Percentiles rank a stretch among this genome's conserved stretches.
phyloP scores from a whole-genome alignment of 1,284 basidiomycete species.

The Kalmanozyma brasiliensis region DNA sequence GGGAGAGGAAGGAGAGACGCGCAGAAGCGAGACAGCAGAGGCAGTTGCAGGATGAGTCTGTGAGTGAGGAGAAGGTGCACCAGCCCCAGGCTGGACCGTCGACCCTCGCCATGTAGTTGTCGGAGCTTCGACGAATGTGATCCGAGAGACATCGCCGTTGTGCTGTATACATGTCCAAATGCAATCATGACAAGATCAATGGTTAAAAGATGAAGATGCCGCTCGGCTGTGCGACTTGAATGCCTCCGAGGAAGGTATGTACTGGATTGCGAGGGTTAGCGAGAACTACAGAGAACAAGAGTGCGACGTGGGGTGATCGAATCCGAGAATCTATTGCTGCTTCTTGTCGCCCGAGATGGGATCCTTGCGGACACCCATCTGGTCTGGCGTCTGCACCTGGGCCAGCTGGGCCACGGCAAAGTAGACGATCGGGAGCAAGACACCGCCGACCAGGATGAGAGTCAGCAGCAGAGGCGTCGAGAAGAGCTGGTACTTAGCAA shows the following conservation, averaged over 20 bases:
- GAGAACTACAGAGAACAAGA: neutral
- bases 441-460: constrained; percentile 35
- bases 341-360: constrained; percentile 51
- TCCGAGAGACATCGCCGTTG: no score
- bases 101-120: neutral
- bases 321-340: constrained; percentile 32
- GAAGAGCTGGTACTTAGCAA: constrained; percentile 51
- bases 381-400: constrained; percentile 45
- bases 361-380: constrained; percentile 51
- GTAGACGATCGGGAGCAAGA: constrained; percentile 42
- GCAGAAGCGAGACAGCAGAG: constrained; percentile 9
- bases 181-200: no score
- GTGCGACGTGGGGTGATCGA: neutral
- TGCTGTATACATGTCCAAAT: no score
- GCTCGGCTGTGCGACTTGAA: neutral
- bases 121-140: no score
- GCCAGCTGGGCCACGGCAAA: constrained; percentile 51
- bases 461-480: constrained; percentile 43
- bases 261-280: constrained; percentile 4
- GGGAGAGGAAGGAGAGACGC: constrained; percentile 11
- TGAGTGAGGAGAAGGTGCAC: constrained; percentile 15
- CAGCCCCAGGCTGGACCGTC: constrained; percentile 17
- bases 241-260: neutral
- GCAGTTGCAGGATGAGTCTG: constrained; percentile 5
- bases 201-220: no score